Conservation (phyloP, 192 early-diverging fungal species). For the Linnemannia schmuckeri region DNA sequence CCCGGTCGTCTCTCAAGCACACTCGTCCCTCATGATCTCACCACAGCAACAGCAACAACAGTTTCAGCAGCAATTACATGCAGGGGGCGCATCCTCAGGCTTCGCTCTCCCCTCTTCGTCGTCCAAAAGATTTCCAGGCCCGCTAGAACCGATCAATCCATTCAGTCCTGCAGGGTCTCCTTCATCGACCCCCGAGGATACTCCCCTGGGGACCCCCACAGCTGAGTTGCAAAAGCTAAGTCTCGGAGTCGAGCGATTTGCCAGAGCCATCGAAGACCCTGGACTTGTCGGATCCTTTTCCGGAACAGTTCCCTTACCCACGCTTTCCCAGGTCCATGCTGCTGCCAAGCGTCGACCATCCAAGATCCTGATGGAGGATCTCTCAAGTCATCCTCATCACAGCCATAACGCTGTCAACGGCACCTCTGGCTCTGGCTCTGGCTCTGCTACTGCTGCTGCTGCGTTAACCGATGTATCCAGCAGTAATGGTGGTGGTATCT, state of each 20-base stretch:
- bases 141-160: constrained; percentile 9
- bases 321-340: constrained; percentile 5
- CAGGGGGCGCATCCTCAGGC: constrained; percentile 35
- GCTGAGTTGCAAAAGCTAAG: constrained; percentile 42
- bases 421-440: neutral
- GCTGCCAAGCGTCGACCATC: constrained; percentile 14
- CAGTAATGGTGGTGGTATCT: constrained; percentile 1
- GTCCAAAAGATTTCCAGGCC: constrained; percentile 17
- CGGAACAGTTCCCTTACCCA: constrained; percentile 39
- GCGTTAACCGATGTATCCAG: neutral
- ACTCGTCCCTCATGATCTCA: neutral
- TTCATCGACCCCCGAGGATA: constrained; percentile 16
- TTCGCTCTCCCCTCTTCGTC: constrained; percentile 37
- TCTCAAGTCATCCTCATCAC: neutral
- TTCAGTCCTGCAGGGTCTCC: constrained; percentile 22
- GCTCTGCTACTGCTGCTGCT: too few relatives aligned
- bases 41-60: neutral
- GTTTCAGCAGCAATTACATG: constrained; percentile 9
- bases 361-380: neutral
- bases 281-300: constrained; percentile 28
- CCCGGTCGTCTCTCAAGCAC: neutral
- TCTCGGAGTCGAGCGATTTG: constrained; percentile 40
- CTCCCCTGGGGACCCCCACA: constrained; percentile 21
- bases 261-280: constrained; percentile 35
- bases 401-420: neutral